phyloP scores from a whole-genome alignment of 2,329 filamentous ascomycete species.

The Ustilaginoidea virens region DNA sequence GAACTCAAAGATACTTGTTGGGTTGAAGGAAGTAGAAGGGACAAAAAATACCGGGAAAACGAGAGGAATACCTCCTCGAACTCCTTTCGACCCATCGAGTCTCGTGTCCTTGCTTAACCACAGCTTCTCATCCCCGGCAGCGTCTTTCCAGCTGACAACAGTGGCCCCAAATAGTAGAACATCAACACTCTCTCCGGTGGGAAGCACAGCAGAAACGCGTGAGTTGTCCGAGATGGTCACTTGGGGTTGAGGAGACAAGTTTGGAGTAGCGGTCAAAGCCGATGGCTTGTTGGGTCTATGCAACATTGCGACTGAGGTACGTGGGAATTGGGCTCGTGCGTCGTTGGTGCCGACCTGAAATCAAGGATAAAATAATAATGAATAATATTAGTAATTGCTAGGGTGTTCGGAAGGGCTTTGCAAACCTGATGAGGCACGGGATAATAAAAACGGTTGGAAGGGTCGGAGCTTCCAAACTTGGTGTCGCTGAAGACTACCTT shows the following conservation, averaged over 20 bases:
- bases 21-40: too few species aligned
- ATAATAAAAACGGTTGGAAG: neutral
- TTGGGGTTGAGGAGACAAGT: constrained; percentile 57
- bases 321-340: too few species aligned
- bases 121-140: constrained; percentile 63
- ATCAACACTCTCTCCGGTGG: constrained; percentile 73
- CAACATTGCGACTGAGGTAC: constrained; percentile 36
- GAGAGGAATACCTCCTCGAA: constrained; percentile 80
- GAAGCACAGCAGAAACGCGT: constrained; percentile 63
- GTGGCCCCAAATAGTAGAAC: constrained; percentile 86
- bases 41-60: constrained; percentile 68
- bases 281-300: constrained; percentile 75
- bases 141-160: constrained; percentile 83
- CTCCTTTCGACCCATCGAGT: constrained; percentile 76
- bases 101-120: constrained; percentile 70
- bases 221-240: constrained; percentile 60
- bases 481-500: neutral
- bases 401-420: neutral
- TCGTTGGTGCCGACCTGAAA: too few species aligned
- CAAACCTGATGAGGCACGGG: neutral
- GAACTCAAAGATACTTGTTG: neutral
- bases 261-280: constrained; percentile 59
- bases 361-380: too few species aligned
- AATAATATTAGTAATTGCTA: too few species aligned
- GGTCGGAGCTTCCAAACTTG: neutral